Evolutionary conservation across 2,329 filamentous ascomycete genomes (phyloP).

Genomic region (Pseudodiploospora longispora): DNA sequence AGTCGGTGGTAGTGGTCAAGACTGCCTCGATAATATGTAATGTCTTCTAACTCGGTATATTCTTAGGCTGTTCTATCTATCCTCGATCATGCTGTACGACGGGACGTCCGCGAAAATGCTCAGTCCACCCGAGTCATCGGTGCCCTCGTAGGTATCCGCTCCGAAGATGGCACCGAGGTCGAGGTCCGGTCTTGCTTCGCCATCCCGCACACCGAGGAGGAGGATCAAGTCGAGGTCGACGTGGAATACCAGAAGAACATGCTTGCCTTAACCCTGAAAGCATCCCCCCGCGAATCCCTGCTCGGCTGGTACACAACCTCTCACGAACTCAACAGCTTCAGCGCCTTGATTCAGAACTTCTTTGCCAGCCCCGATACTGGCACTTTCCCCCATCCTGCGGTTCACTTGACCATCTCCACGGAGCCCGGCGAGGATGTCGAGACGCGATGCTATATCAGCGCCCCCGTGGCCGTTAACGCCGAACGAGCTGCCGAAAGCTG

Average conservation of each 20-base stretch:
- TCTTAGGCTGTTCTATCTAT: slow-evolving; percentile 63
- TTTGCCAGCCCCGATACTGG: slow-evolving; percentile 95
- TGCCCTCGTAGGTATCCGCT: slow-evolving; percentile 84
- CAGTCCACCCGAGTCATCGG: slow-evolving; percentile 96
- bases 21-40: background rate
- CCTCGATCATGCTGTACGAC: slow-evolving; percentile 88
- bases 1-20: background rate
- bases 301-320: slow-evolving; percentile 98
- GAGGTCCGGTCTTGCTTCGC: slow-evolving; percentile 96
- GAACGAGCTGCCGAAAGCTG: slow-evolving; percentile 94
- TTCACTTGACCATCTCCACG: slow-evolving; percentile 92
- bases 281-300: slow-evolving; percentile 85
- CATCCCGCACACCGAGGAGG: slow-evolving; percentile 95
- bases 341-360: slow-evolving; percentile 96
- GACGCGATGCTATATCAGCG: slow-evolving; percentile 88
- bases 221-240: slow-evolving; percentile 98
- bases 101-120: slow-evolving; percentile 58
- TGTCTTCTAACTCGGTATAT: background rate
- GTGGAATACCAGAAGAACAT: slow-evolving; percentile 99
- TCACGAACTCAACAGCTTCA: slow-evolving; percentile 96
- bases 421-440: slow-evolving; percentile 82
- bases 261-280: slow-evolving; percentile 89
- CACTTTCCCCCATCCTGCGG: slow-evolving; percentile 93
- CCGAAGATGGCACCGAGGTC: slow-evolving; percentile 93
- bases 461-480: slow-evolving; percentile 87